phyloP scores from a whole-genome alignment of 2,329 filamentous ascomycete species.

The Dactylellina sp. region DNA sequence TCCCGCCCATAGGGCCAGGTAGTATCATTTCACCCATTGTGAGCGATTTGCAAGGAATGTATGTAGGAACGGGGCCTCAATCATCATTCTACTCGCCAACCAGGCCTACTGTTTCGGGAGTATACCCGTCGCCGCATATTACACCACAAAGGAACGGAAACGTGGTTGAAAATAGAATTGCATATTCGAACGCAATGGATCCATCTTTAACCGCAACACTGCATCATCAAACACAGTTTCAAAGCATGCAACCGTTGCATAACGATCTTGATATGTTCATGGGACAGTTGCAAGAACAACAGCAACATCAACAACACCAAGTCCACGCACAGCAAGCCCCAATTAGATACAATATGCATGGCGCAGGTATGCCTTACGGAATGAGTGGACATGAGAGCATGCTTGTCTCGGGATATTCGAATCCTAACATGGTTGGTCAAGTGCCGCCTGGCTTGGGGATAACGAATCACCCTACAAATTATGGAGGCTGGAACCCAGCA shows the following conservation, averaged over 20 bases:
- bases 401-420: slow-evolving; percentile 29
- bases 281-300: slow-evolving; percentile 48
- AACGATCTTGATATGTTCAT: slow-evolving; percentile 48
- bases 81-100: slow-evolving; percentile 49
- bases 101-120: slow-evolving; percentile 41
- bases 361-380: slow-evolving; percentile 35
- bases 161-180: slow-evolving; percentile 48
- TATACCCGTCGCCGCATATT: slow-evolving; percentile 42
- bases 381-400: slow-evolving; percentile 42
- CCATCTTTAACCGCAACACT: slow-evolving; percentile 33
- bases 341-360: slow-evolving; percentile 44
- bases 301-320: slow-evolving; percentile 38
- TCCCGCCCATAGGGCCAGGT: slow-evolving; percentile 25
- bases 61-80: slow-evolving; percentile 33
- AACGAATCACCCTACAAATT: slow-evolving; percentile 34
- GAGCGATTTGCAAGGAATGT: slow-evolving; percentile 44
- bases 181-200: slow-evolving; percentile 43
- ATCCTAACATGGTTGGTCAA: slow-evolving; percentile 34
- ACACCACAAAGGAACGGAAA: slow-evolving; percentile 50
- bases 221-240: slow-evolving; percentile 37
- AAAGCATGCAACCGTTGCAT: slow-evolving; percentile 43
- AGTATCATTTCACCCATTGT: slow-evolving; percentile 48
- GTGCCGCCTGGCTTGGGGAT: slow-evolving; percentile 49
- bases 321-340: slow-evolving; percentile 32
- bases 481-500: slow-evolving; percentile 48